These are phyloP conservation scores for Tirmania nivea DNA, from an alignment of 495 filamentous ascomycete genomes.

Conservation along the genomic window DNA sequence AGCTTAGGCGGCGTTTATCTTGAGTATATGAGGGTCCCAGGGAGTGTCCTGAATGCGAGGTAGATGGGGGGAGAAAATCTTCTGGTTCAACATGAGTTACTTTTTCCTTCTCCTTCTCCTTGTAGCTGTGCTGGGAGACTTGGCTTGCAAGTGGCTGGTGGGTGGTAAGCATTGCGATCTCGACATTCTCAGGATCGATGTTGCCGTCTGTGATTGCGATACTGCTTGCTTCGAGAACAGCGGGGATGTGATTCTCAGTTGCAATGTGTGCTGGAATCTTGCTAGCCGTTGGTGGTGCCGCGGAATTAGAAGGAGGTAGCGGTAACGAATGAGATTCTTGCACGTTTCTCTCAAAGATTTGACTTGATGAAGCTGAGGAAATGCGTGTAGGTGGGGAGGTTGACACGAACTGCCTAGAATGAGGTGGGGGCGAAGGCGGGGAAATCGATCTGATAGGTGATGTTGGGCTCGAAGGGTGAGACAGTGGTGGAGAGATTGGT, in stretches of 20 bases:
- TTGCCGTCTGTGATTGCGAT: slow-evolving; percentile 66
- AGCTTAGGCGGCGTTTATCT: slow-evolving; percentile 69
- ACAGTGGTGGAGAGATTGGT: not conserved
- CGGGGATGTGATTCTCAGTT: slow-evolving; percentile 79
- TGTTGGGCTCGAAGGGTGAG: not conserved
- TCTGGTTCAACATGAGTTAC: slow-evolving; percentile 29
- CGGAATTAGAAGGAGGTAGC: too few species aligned
- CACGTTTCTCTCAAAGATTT: slow-evolving; percentile 87
- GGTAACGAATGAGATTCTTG: slow-evolving; percentile 36
- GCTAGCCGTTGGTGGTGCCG: too few species aligned
- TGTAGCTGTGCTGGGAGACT: slow-evolving; percentile 13
- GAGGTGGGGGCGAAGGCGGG: slow-evolving; percentile 21
- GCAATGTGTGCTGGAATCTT: slow-evolving; percentile 73
- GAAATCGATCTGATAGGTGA: slow-evolving; percentile 13
- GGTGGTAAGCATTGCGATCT: slow-evolving; percentile 63
- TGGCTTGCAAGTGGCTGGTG: slow-evolving; percentile 48
- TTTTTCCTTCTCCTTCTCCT: slow-evolving; percentile 21
- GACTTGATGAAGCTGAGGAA: slow-evolving; percentile 25
- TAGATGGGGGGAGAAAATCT: slow-evolving; percentile 31
- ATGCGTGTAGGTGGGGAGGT: slow-evolving; percentile 9
- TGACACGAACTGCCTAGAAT: not conserved
- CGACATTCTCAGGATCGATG: slow-evolving; percentile 57
- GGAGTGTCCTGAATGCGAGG: slow-evolving; percentile 7
- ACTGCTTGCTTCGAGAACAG: slow-evolving; percentile 71
- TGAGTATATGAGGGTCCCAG: slow-evolving; percentile 23